Evolutionary conservation across 768 basidiomycete genomes (phyloP).

Genomic region (Flagelloscypha sp.): DNA sequence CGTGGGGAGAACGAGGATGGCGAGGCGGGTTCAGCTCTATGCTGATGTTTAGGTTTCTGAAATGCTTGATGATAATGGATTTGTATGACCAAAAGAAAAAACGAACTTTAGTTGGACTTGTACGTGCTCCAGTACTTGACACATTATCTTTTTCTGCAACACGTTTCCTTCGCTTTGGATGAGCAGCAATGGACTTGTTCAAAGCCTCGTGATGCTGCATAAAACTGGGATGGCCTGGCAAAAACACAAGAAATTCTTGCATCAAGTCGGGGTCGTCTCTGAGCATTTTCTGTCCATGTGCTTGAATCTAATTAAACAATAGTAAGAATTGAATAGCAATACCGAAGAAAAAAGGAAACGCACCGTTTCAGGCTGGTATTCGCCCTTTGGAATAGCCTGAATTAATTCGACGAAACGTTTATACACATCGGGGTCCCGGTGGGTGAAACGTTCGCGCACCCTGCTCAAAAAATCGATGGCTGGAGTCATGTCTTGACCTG

Average conservation of each 20-base stretch:
- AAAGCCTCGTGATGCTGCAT: conserved; percentile 35
- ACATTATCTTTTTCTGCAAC: conserved; percentile 61
- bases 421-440: conserved; percentile 89
- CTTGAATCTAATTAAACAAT: conserved; percentile 69
- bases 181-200: conserved; percentile 36
- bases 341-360: conserved; percentile 21
- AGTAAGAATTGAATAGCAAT: conserved; percentile 6
- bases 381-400: conserved; percentile 83
- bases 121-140: conserved; percentile 43
- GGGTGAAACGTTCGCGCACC: conserved; percentile 86
- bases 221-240: conserved; percentile 52
- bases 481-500: conserved; percentile 74
- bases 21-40: conserved; percentile 51
- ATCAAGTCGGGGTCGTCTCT: conserved; percentile 75
- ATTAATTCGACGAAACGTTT: conserved; percentile 85
- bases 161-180: conserved; percentile 54
- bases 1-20: conserved; percentile 44
- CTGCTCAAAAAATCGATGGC: conserved; percentile 98
- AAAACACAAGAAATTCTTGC: conserved; percentile 73
- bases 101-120: conserved; percentile 36
- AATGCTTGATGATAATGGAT: conserved; percentile 3
- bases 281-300: conserved; percentile 74
- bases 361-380: conserved; percentile 63
- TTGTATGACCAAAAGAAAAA: conserved; percentile 1
- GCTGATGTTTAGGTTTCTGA: conserved; percentile 53